Evolutionary conservation across 257 asterid genomes (phyloP).

Genomic region (Handroanthus guayacan): DNA sequence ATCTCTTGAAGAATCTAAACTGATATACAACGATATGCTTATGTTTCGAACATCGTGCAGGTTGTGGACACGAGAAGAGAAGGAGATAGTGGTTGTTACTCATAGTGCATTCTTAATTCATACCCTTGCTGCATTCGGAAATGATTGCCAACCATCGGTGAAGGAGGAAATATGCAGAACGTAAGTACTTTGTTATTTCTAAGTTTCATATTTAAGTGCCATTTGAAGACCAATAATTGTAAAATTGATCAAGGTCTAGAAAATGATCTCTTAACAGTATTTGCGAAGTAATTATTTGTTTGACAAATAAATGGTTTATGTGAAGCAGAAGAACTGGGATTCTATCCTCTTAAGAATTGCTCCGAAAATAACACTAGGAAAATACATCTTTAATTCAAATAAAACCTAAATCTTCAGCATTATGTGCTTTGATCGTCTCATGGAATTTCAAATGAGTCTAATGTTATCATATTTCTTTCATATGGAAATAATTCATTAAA

Average conservation of each 20-base stretch:
- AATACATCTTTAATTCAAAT: background rate
- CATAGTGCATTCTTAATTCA: constrained; percentile 81
- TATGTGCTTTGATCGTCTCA: background rate
- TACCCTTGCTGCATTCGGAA: constrained; percentile 68
- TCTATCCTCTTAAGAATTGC: background rate
- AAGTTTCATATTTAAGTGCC: background rate
- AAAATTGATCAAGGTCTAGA: background rate
- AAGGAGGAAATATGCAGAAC: constrained; percentile 74
- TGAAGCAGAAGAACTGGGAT: background rate
- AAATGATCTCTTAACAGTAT: constrained; percentile 1
- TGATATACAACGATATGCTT: background rate
- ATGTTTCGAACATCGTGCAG: constrained; percentile 44
- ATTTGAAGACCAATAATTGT: background rate
- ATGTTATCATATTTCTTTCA: background rate
- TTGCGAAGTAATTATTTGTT: background rate
- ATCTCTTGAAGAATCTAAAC: background rate
- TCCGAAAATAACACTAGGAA: background rate
- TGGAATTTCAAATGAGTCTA: background rate
- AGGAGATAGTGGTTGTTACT: constrained; percentile 90
- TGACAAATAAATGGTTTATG: background rate
- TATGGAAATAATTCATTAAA: background rate
- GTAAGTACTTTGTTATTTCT: constrained; percentile 51
- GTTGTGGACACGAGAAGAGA: constrained; percentile 90
- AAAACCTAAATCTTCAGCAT: background rate
- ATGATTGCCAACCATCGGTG: constrained; percentile 75